Percentiles rank a stretch among this genome's conserved stretches.
Evolutionary conservation across 2,329 filamentous ascomycete genomes (phyloP).

Genomic region (Claviceps monticola): DNA sequence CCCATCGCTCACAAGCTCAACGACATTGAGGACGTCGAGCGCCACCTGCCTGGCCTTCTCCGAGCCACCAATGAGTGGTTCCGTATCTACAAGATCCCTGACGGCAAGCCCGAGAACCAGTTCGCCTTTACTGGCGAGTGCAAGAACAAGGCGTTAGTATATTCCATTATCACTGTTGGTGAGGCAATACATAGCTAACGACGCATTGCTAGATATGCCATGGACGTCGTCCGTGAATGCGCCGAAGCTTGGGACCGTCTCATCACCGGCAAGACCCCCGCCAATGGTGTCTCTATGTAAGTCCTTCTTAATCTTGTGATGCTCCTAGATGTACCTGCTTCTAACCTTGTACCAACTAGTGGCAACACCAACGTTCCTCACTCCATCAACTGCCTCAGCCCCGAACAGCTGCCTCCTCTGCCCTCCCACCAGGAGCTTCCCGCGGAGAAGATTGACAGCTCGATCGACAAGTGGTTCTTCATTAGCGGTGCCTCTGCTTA

Average conservation of each 20-base stretch:
- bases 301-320: conserved; percentile 16
- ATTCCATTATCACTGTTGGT: background rate
- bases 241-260: conserved; percentile 94
- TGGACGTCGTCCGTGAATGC: conserved; percentile 91
- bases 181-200: conserved; percentile 1
- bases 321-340: background rate
- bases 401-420: conserved; percentile 60
- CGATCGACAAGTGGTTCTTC: conserved; percentile 99
- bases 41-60: conserved; percentile 90
- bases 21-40: conserved; percentile 97
- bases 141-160: conserved; percentile 87
- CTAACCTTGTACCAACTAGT: conserved; percentile 32
- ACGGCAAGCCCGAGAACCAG: conserved; percentile 99
- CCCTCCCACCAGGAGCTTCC: conserved; percentile 66
- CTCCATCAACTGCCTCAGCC: conserved; percentile 58
- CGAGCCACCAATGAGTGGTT: conserved; percentile 99
- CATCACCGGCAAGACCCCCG: conserved; percentile 73
- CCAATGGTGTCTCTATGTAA: conserved; percentile 71
- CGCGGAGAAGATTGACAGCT: conserved; percentile 82
- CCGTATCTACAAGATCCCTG: conserved; percentile 99
- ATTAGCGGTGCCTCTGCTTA: conserved; percentile 91
- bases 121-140: conserved; percentile 99
- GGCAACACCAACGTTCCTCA: conserved; percentile 66
- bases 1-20: conserved; percentile 92
- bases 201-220: conserved; percentile 56